Evolutionary conservation across 345 rosid species (phyloP).

Genomic region (Gossypium anomalum): DNA sequence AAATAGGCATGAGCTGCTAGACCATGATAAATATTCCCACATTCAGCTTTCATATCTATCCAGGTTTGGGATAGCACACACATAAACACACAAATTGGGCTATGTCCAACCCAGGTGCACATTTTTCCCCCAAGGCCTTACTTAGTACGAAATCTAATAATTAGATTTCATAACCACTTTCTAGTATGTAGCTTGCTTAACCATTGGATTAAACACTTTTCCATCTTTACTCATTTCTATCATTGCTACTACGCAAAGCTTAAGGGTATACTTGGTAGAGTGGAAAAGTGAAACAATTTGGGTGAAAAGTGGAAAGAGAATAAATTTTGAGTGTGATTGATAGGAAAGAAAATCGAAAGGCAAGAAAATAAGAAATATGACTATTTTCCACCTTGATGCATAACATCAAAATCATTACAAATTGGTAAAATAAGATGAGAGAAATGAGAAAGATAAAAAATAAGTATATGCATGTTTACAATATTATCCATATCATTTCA

Average conservation of each 20-base stretch:
- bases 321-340: background rate
- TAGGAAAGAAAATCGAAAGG: background rate
- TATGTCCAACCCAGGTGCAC: background rate
- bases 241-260: background rate
- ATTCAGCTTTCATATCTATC: background rate
- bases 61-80: background rate
- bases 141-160: background rate
- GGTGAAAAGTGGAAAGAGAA: background rate
- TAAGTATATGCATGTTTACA: background rate
- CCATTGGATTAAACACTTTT: background rate
- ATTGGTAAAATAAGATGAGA: background rate
- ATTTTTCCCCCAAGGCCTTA: too few relatives aligned
- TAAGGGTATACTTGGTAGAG: background rate
- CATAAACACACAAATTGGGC: background rate
- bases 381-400: background rate
- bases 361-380: background rate
- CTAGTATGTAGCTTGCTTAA: background rate
- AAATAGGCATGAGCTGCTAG: background rate
- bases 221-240: background rate
- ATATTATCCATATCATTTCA: background rate
- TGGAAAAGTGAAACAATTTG: background rate
- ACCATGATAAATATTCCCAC: constrained; percentile 1
- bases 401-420: background rate
- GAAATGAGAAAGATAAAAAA: background rate
- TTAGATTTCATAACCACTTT: background rate